Conservation (phyloP, 495 filamentous ascomycete genomes). For the Penicillium canescens region DNA sequence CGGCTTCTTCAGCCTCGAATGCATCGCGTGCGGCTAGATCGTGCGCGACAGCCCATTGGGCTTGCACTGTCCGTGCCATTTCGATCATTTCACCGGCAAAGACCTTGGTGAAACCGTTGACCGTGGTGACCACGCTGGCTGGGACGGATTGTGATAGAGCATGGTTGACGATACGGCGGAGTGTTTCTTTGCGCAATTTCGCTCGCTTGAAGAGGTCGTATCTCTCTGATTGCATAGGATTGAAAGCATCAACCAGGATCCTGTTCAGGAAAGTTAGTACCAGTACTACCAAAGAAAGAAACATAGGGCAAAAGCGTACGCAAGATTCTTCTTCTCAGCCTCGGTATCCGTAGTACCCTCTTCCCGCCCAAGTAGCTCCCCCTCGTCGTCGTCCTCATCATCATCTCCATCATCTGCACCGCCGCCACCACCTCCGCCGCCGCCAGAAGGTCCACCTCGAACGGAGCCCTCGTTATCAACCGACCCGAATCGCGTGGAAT, state of each 20-base stretch:
- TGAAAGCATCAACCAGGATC: slow-evolving; percentile 70
- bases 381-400: slow-evolving; percentile 65
- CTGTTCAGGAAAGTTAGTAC: slow-evolving; percentile 32
- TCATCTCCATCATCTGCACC: slow-evolving; percentile 65
- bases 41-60: slow-evolving; percentile 66
- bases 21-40: slow-evolving; percentile 38
- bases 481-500: slow-evolving; percentile 44
- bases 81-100: slow-evolving; percentile 85
- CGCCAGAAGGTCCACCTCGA: slow-evolving; percentile 32
- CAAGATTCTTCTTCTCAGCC: slow-evolving; percentile 68
- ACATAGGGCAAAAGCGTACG: slow-evolving; percentile 38
- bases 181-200: slow-evolving; percentile 64
- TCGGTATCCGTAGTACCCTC: slow-evolving; percentile 64
- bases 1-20: slow-evolving; percentile 33
- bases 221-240: slow-evolving; percentile 64
- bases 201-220: slow-evolving; percentile 73
- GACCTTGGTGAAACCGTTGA: slow-evolving; percentile 80
- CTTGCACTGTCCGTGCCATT: slow-evolving; percentile 73
- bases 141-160: slow-evolving; percentile 87
- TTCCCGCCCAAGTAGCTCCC: slow-evolving; percentile 60
- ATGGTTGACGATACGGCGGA: slow-evolving; percentile 77
- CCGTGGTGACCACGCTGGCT: slow-evolving; percentile 71
- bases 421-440: slow-evolving; percentile 41
- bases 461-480: slow-evolving; percentile 45
- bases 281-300: slow-evolving; percentile 4